Evolutionary conservation across 2,329 filamentous ascomycete species (phyloP).

Genomic region (Diplodia intermedia): DNA sequence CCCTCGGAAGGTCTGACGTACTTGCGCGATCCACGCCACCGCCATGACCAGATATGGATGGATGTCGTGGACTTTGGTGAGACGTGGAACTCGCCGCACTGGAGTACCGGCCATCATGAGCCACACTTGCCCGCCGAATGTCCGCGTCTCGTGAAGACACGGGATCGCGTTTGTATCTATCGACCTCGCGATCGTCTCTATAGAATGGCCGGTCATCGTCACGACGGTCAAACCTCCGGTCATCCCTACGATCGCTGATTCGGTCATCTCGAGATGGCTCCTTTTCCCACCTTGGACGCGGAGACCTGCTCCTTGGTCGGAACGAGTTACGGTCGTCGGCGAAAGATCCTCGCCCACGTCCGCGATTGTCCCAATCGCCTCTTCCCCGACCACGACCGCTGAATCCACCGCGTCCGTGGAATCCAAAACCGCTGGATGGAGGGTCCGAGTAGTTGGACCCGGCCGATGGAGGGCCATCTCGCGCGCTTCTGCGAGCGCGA

Average conservation of each 20-base stretch:
- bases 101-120: slow-evolving; percentile 25
- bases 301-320: slow-evolving; percentile 68
- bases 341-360: slow-evolving; percentile 57
- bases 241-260: slow-evolving; percentile 50
- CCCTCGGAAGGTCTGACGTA: slow-evolving; percentile 18
- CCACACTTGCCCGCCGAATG: slow-evolving; percentile 33
- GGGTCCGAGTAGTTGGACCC: slow-evolving; percentile 74
- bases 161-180: slow-evolving; percentile 49
- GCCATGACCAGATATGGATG: slow-evolving; percentile 28
- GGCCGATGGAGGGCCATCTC: slow-evolving; percentile 75
- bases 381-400: slow-evolving; percentile 52
- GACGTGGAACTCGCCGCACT: slow-evolving; percentile 13
- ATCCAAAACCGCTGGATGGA: slow-evolving; percentile 56
- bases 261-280: slow-evolving; percentile 49
- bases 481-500: slow-evolving; percentile 70
- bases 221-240: slow-evolving; percentile 53
- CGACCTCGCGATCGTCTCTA: slow-evolving; percentile 48
- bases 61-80: slow-evolving; percentile 28
- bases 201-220: slow-evolving; percentile 51
- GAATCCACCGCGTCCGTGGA: slow-evolving; percentile 59
- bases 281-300: slow-evolving; percentile 65
- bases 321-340: slow-evolving; percentile 63
- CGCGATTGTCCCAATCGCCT: slow-evolving; percentile 60
- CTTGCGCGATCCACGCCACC: slow-evolving; percentile 18
- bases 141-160: slow-evolving; percentile 33